Conservation (phyloP, 768 basidiomycete genomes). For the Ramaria rubella region DNA sequence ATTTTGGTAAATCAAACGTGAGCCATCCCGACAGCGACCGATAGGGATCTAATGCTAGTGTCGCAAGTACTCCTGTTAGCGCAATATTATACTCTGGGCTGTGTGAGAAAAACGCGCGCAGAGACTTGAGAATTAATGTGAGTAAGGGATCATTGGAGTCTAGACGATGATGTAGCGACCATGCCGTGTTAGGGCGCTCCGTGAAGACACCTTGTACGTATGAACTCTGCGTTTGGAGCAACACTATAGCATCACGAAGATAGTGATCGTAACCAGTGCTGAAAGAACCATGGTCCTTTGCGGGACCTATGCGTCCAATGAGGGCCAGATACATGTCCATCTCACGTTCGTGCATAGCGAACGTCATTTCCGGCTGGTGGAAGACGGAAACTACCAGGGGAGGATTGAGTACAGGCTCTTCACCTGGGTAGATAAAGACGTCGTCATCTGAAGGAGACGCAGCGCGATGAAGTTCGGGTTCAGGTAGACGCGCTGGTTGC, state of each 20-base stretch:
- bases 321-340: slow-evolving; percentile 73
- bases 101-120: slow-evolving; percentile 79
- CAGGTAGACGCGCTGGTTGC: slow-evolving; percentile 39
- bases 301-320: slow-evolving; percentile 71
- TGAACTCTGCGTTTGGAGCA: slow-evolving; percentile 59
- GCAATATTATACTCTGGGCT: slow-evolving; percentile 83
- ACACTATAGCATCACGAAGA: slow-evolving; percentile 63
- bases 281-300: slow-evolving; percentile 61
- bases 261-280: slow-evolving; percentile 85
- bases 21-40: slow-evolving; percentile 87
- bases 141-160: slow-evolving; percentile 74
- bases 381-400: slow-evolving; percentile 14
- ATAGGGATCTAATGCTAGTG: slow-evolving; percentile 78
- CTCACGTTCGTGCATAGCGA: slow-evolving; percentile 77
- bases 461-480: background rate
- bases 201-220: slow-evolving; percentile 43
- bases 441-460: slow-evolving; percentile 25
- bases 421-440: slow-evolving; percentile 37
- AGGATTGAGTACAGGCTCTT: slow-evolving; percentile 18
- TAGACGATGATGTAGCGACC: slow-evolving; percentile 59
- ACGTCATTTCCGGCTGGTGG: slow-evolving; percentile 63
- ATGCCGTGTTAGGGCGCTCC: slow-evolving; percentile 25
- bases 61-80: slow-evolving; percentile 74
- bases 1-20: slow-evolving; percentile 45
- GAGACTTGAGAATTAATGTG: slow-evolving; percentile 57